These are phyloP conservation scores for Phaseolus coccineus DNA, from an alignment of 331 rosid genomes.

Conservation along the genomic window DNA sequence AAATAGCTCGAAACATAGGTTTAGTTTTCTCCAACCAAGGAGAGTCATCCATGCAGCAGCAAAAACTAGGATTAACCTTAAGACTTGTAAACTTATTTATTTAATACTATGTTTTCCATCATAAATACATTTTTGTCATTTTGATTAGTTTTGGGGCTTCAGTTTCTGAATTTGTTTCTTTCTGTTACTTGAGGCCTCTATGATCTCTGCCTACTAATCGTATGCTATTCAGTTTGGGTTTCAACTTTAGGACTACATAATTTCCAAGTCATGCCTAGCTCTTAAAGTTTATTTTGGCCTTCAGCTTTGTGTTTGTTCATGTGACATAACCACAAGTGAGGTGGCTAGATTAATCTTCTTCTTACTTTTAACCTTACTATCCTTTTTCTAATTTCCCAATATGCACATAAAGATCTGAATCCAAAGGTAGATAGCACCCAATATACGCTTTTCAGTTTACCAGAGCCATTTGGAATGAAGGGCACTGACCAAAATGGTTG, in stretches of 20 bases:
- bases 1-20: not conserved
- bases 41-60: not conserved
- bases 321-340: conserved; percentile 5
- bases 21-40: not conserved
- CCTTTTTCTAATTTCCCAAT: not conserved
- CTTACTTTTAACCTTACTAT: not conserved
- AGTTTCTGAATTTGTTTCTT: not conserved
- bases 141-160: conserved; percentile 2
- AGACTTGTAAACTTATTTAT: not conserved
- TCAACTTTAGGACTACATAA: not conserved
- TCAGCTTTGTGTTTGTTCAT: conserved; percentile 12
- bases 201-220: not conserved
- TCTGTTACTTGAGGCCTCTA: not conserved
- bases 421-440: conserved; percentile 23
- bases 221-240: not conserved
- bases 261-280: not conserved
- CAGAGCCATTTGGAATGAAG: not conserved
- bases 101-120: not conserved
- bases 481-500: not conserved
- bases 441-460: not conserved
- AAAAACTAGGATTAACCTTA: not conserved
- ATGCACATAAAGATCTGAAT: not conserved
- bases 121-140: not conserved
- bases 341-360: not conserved
- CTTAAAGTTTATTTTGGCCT: not conserved